These are phyloP conservation scores for Collybia nuda DNA, from an alignment of 768 basidiomycete genomes.

Conservation along the genomic window DNA sequence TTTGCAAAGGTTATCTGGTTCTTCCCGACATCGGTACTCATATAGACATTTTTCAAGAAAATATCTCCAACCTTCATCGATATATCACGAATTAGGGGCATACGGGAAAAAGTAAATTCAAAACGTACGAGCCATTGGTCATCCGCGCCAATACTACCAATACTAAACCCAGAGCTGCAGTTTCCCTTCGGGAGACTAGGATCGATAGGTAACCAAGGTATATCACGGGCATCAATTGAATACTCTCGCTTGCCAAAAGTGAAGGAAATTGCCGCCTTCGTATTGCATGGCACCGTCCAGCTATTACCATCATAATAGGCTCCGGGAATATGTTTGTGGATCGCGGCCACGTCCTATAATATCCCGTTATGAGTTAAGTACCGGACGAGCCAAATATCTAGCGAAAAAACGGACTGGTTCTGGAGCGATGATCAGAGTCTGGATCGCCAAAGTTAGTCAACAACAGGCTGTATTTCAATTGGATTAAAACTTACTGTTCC, in stretches of 20 bases:
- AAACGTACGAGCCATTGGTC: constrained; percentile 61
- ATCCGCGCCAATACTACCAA: constrained; percentile 48
- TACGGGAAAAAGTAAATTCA: constrained; percentile 5
- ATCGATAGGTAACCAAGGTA: constrained; percentile 53
- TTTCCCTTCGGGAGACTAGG: constrained; percentile 44
- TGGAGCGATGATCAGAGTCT: constrained; percentile 19
- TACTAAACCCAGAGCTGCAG: constrained; percentile 62
- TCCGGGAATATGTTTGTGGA: constrained; percentile 59
- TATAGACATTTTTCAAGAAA: constrained; percentile 43
- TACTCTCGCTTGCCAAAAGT: constrained; percentile 60
- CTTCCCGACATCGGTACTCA: constrained; percentile 33
- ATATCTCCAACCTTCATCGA: constrained; percentile 32
- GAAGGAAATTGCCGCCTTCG: constrained; percentile 49
- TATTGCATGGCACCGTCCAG: constrained; percentile 70
- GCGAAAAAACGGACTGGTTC: constrained; percentile 8
- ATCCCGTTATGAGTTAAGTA: neutral
- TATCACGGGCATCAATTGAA: constrained; percentile 56
- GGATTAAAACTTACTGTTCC: constrained; percentile 25
- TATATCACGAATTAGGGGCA: neutral
- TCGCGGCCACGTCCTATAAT: constrained; percentile 46
- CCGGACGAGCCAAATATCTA: constrained; percentile 9
- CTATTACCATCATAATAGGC: constrained; percentile 45
- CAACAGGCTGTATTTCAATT: neutral
- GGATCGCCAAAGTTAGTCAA: neutral
- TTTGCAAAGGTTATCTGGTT: constrained; percentile 33